A percentile compares a stretch with the other conserved stretches of the same genome.
Evolutionary conservation across 768 basidiomycete species (phyloP).

Genomic region (Rhodotorula sphaerocarpa): DNA sequence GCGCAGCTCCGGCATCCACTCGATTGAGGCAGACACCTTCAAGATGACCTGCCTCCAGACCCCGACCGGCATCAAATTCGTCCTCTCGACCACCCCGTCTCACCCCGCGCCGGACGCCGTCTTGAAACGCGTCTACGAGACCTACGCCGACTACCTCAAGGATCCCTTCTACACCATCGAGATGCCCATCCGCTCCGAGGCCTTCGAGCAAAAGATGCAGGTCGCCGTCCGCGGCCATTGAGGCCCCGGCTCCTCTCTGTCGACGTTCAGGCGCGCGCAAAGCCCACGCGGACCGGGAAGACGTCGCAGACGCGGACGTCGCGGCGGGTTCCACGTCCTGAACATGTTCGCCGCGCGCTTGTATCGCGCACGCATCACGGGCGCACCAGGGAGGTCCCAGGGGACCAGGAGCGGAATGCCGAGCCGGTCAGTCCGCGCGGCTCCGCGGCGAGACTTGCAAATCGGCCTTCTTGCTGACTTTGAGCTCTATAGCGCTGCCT

Average conservation of each 20-base stretch:
- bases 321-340: no score
- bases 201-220: conserved; percentile 58
- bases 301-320: no score
- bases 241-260: neutral
- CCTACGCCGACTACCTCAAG: conserved; percentile 93
- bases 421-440: no score
- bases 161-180: conserved; percentile 99
- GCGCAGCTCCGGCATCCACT: conserved; percentile 72
- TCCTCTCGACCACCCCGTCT: conserved; percentile 72
- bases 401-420: no score
- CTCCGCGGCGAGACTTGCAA: no score
- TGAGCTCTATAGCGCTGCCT: no score
- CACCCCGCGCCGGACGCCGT: conserved; percentile 57
- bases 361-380: no score
- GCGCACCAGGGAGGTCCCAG: no score
- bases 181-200: conserved; percentile 91
- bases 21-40: conserved; percentile 93
- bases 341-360: no score
- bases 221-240: conserved; percentile 37
- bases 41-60: conserved; percentile 87
- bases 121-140: conserved; percentile 81
- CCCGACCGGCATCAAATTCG: conserved; percentile 90
- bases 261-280: no score
- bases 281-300: no score
- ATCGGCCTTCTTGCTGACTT: no score